Evolutionary conservation across 352 stramenopile species (phyloP), one percentile per base, ranked within the genome.

Genomic region (Phytophthora chlamydospora): DNA sequence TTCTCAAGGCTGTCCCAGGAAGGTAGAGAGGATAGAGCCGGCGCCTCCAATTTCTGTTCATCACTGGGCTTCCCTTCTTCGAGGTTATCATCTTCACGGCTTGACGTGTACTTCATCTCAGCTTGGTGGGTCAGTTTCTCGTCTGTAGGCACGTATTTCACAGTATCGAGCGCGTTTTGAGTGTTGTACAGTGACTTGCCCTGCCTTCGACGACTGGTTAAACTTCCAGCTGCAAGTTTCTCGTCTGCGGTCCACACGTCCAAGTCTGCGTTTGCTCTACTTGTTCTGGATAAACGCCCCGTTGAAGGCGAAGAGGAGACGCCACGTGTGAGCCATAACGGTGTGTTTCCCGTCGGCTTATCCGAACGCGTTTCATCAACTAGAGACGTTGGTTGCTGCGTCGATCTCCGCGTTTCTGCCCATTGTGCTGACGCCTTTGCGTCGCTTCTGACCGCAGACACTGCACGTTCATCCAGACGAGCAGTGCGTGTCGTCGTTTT

Each of bases 1-100:
- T 88, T 84, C 52, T 92, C 85, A 6, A 94, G 71, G 16, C 73
- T 86, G 36, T 94, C 85, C 79, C 82, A 90, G 9, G 80, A 68
- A 1, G 57, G 68, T 2, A 75, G 55, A 3, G 55, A 71, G 0
- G 50, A 36, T 5, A 63, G 40, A 31, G 53, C 39, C 21, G 67
- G 41, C 24, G 35, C 32, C 14, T 29, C 11, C 33, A 44, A 2
- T 16, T 56, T 16, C 5, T 47, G 50, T 5, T 65, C 19, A n/a
- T 52, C 12, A 3, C 6, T 13, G 9, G 4, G 19, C 44, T 69
- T 66, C 4, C 46, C 41, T 33, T 58, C 34, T 10, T 43, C 33
- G 6, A 14, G 39, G 4, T 31, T 29, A 12, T 44, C 12, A 5
- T 24, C n/a, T 33, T 11, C 6, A n/a, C 39, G 33, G 35, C 17